A percentile compares a stretch with the other conserved stretches of the same genome.
Evolutionary conservation across 805 yeast genomes (phyloP).

Genomic region (Kuraishia floccosa): DNA sequence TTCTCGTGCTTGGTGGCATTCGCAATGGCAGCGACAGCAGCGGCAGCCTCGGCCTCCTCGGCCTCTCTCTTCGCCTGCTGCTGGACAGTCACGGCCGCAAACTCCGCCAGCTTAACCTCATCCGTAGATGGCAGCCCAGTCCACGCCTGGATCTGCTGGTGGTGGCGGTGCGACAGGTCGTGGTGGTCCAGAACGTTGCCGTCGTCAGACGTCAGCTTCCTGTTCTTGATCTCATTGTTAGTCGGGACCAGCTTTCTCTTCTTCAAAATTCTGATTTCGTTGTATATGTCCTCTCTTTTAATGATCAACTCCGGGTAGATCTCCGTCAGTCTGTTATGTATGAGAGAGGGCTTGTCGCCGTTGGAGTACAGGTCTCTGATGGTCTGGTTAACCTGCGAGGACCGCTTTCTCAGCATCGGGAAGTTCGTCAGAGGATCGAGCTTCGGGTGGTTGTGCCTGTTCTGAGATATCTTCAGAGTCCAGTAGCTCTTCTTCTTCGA

Average conservation of each 20-base stretch:
- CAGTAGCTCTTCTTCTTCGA: constrained; percentile 37
- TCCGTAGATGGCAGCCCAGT: constrained; percentile 5
- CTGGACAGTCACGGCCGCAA: constrained; percentile 4
- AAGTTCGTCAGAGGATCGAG: constrained; percentile 42
- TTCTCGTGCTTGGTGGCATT: constrained; percentile 1
- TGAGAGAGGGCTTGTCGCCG: constrained; percentile 45
- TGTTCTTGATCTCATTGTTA: constrained; percentile 12
- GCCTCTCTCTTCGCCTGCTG: constrained; percentile 6
- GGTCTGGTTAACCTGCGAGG: constrained; percentile 37
- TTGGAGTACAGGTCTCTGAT: constrained; percentile 39
- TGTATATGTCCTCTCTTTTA: constrained; percentile 46
- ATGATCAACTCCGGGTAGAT: constrained; percentile 41
- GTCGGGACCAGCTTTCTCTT: constrained; percentile 27
- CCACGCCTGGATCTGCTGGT: constrained; percentile 2
- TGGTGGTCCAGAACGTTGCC: background rate
- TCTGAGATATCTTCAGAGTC: constrained; percentile 41
- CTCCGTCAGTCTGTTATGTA: constrained; percentile 38
- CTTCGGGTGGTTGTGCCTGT: constrained; percentile 49
- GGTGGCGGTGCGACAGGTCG: constrained; percentile 1
- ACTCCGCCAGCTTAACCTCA: constrained; percentile 6
- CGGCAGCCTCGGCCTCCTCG: constrained; percentile 3
- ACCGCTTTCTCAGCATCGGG: constrained; percentile 45
- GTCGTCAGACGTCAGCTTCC: constrained; percentile 11
- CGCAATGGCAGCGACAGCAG: constrained; percentile 2
- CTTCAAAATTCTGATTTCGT: constrained; percentile 44